These are phyloP conservation scores for Ganoderma lingzhi DNA, from an alignment of 1,284 basidiomycete species.

Conservation along the genomic window DNA sequence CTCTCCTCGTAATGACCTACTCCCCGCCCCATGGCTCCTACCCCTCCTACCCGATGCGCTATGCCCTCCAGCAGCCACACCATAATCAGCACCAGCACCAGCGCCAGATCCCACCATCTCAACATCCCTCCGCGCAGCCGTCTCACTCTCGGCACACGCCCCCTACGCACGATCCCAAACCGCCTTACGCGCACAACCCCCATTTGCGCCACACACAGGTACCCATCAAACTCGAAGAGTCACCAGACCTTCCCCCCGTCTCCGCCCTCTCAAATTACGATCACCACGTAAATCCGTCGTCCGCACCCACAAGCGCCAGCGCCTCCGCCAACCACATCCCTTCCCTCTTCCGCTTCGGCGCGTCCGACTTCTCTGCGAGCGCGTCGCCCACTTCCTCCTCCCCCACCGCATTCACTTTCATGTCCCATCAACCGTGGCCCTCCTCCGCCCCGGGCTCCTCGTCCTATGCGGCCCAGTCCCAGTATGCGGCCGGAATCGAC, in stretches of 20 bases:
- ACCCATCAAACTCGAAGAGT: slow-evolving; percentile 40
- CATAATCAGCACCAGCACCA: slow-evolving; percentile 16
- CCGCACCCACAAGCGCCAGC: slow-evolving; percentile 9
- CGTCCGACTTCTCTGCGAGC: slow-evolving; percentile 34
- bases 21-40: slow-evolving; percentile 33
- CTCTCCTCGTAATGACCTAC: slow-evolving; percentile 33
- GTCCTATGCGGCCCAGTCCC: slow-evolving; percentile 30
- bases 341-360: slow-evolving; percentile 40
- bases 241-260: slow-evolving; percentile 35
- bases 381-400: slow-evolving; percentile 36
- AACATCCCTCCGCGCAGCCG: slow-evolving; percentile 23
- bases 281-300: slow-evolving; percentile 32
- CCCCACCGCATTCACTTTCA: slow-evolving; percentile 42
- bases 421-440: slow-evolving; percentile 39
- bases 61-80: slow-evolving; percentile 34
- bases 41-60: slow-evolving; percentile 35
- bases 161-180: slow-evolving; percentile 33
- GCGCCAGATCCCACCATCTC: slow-evolving; percentile 10
- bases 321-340: slow-evolving; percentile 22
- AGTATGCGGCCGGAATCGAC: slow-evolving; percentile 34
- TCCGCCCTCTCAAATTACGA: slow-evolving; percentile 30
- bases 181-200: slow-evolving; percentile 30
- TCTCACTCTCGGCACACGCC: slow-evolving; percentile 19
- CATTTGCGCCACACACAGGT: slow-evolving; percentile 32
- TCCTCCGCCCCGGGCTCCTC: slow-evolving; percentile 34